Conservation (phyloP, 441 rosid genomes). For the Mallotus repandus region DNA sequence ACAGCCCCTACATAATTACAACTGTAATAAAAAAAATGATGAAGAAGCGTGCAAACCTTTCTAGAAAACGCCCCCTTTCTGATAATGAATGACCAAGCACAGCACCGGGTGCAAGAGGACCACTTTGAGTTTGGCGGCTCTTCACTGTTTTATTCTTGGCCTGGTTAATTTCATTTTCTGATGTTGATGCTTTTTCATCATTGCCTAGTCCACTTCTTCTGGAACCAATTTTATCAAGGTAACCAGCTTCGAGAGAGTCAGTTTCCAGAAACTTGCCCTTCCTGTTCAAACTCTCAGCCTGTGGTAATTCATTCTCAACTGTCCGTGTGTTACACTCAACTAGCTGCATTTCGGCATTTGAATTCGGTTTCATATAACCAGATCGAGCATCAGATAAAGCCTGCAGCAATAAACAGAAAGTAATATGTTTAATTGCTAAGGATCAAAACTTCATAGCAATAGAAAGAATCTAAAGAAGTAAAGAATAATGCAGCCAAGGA, state of each 20-base stretch:
- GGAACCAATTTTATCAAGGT: constrained; percentile 39
- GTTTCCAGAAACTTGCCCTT: constrained; percentile 51
- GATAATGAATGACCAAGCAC: constrained; percentile 56
- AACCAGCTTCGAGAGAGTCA: constrained; percentile 38
- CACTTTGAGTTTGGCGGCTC: constrained; percentile 80
- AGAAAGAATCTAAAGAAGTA: background rate
- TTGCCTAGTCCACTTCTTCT: constrained; percentile 46
- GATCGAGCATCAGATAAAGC: constrained; percentile 29
- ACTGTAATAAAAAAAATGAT: constrained; percentile 1
- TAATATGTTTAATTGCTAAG: constrained; percentile 1
- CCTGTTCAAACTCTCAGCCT: constrained; percentile 38
- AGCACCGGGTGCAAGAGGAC: constrained; percentile 73
- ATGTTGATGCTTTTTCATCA: constrained; percentile 48
- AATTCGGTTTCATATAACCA: constrained; percentile 33
- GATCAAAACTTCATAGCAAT: background rate
- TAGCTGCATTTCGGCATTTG: constrained; percentile 32
- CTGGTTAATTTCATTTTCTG: constrained; percentile 50
- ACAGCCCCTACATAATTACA: background rate
- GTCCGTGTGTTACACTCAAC: constrained; percentile 36
- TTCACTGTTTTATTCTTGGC: constrained; percentile 50
- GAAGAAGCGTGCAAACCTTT: constrained; percentile 51
- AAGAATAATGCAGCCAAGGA: background rate
- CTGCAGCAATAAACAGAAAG: constrained; percentile 34
- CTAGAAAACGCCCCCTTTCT: constrained; percentile 54
- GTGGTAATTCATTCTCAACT: constrained; percentile 33